Evolutionary conservation across 1,284 basidiomycete genomes (phyloP).

Genomic region (Pascua sp.): DNA sequence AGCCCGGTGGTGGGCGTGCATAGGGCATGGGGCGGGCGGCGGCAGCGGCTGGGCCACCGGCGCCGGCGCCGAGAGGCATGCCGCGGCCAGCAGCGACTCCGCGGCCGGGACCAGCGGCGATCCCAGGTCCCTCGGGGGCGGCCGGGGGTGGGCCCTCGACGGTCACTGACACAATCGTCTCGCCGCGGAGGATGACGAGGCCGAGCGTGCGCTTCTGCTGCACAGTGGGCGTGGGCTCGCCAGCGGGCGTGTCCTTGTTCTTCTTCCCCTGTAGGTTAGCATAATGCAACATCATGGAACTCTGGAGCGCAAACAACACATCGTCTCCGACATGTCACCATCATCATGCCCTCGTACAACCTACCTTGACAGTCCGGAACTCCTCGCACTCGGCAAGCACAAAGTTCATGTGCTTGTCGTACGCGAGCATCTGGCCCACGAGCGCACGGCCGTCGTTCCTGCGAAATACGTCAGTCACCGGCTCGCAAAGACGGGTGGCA

Average conservation of each 20-base stretch:
- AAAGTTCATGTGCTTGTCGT: conserved; percentile 99
- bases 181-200: conserved; percentile 91
- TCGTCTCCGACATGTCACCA: neutral
- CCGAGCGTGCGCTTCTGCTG: conserved; percentile 96
- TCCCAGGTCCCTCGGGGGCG: conserved; percentile 66
- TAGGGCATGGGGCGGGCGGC: conserved; percentile 81
- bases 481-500: neutral
- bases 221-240: conserved; percentile 68
- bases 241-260: conserved; percentile 42
- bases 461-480: conserved; percentile 18
- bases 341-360: neutral
- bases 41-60: conserved; percentile 59
- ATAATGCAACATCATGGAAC: neutral
- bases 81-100: conserved; percentile 95
- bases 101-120: conserved; percentile 74
- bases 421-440: conserved; percentile 97
- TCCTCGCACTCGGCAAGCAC: conserved; percentile 97
- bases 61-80: conserved; percentile 92
- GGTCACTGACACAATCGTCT: conserved; percentile 90
- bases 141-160: conserved; percentile 98
- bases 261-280: conserved; percentile 45
- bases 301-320: neutral
- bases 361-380: conserved; percentile 70
- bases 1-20: conserved; percentile 54
- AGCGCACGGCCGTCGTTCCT: conserved; percentile 89